A percentile compares a stretch with the other conserved stretches of the same genome.
Conservation (phyloP, 352 stramenopile species). For the Pythium aphanidermatum region DNA sequence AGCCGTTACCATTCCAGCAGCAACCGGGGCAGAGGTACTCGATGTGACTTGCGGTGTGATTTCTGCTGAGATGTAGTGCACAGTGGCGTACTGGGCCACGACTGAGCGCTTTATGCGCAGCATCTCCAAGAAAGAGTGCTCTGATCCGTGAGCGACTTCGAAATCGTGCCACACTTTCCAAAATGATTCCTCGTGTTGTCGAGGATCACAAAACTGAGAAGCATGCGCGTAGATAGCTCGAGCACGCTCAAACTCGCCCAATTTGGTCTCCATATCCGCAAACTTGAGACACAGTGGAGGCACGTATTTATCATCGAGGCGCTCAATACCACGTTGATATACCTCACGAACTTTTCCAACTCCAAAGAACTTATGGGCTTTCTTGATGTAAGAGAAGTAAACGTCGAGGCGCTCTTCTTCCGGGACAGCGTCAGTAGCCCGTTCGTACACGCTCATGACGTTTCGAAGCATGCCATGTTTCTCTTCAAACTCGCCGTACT, state of each 20-base stretch:
- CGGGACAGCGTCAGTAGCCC: slow-evolving; percentile 84
- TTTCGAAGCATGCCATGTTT: slow-evolving; percentile 94
- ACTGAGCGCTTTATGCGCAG: slow-evolving; percentile 97
- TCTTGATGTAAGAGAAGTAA: slow-evolving; percentile 93
- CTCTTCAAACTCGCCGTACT: slow-evolving; percentile 97
- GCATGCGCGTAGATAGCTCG: slow-evolving; percentile 94
- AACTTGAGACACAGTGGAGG: slow-evolving; percentile 95
- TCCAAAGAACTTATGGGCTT: slow-evolving; percentile 95
- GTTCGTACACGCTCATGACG: slow-evolving; percentile 94
- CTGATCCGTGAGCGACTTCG: slow-evolving; percentile 93
- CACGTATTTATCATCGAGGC: slow-evolving; percentile 90
- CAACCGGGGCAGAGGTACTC: slow-evolving; percentile 14
- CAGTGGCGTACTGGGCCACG: slow-evolving; percentile 93
- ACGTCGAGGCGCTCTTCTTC: slow-evolving; percentile 90
- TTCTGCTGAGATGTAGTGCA: slow-evolving; percentile 96
- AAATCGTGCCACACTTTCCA: slow-evolving; percentile 97
- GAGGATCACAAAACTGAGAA: slow-evolving; percentile 96
- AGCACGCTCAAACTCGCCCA: slow-evolving; percentile 97
- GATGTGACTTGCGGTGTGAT: slow-evolving; percentile 41
- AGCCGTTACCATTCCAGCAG: slow-evolving; percentile 50
- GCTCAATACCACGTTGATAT: slow-evolving; percentile 94
- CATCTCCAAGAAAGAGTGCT: slow-evolving; percentile 99
- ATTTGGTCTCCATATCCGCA: slow-evolving; percentile 93
- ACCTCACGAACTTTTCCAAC: slow-evolving; percentile 95
- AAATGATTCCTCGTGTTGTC: slow-evolving; percentile 90